Percentiles rank a stretch among this genome's conserved stretches.
phyloP scores from a whole-genome alignment of 73 alveolate species.

The Paramecium octaurelia region DNA sequence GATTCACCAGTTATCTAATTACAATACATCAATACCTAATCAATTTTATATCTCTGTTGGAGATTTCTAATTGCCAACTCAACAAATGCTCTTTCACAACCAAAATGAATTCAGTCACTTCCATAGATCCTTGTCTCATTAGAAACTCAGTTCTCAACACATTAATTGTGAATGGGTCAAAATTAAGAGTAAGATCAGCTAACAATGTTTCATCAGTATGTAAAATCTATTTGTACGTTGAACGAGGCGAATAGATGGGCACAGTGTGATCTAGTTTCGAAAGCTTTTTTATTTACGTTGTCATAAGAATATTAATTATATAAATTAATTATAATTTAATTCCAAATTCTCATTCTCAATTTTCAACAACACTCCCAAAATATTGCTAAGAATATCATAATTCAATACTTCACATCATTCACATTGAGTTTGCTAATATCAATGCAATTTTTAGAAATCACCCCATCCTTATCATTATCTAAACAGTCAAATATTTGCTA shows the following conservation, averaged over 20 bases:
- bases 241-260: slow-evolving; percentile 58
- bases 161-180: slow-evolving; percentile 84
- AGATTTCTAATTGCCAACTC: slow-evolving; percentile 74
- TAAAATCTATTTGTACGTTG: slow-evolving; percentile 55
- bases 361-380: neutral
- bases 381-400: neutral
- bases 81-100: slow-evolving; percentile 76
- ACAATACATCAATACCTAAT: slow-evolving; percentile 52
- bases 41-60: slow-evolving; percentile 71
- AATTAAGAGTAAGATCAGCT: slow-evolving; percentile 74
- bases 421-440: neutral
- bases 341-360: neutral
- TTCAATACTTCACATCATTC: neutral
- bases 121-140: slow-evolving; percentile 62
- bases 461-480: neutral
- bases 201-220: slow-evolving; percentile 63
- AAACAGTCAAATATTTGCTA: neutral
- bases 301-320: neutral
- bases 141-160: slow-evolving; percentile 75
- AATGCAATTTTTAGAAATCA: neutral
- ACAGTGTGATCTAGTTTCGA: slow-evolving; percentile 53
- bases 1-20: slow-evolving; percentile 60
- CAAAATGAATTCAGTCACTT: slow-evolving; percentile 65
- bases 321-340: neutral
- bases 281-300: slow-evolving; percentile 35